Evolutionary conservation across 306 rosid species (phyloP), one percentile per base, ranked within the genome.

Genomic region (Castanea crenata): DNA sequence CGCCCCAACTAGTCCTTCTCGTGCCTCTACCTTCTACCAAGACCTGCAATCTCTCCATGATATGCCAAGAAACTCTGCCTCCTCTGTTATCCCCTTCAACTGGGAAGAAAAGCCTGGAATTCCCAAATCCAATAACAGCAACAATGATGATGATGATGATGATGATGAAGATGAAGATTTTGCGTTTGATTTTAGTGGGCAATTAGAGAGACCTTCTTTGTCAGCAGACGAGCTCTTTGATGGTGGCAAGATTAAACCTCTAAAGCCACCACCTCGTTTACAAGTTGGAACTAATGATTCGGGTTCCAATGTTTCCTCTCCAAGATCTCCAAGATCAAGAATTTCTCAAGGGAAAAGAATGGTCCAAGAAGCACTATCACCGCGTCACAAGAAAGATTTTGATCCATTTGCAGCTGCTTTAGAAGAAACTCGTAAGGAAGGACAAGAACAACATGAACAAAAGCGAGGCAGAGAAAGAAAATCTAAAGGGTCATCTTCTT

Each of bases 1-100:
- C 75, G 98, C 99, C 3, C 99, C 99, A 19, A 82, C 98, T 54
- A 93, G 98, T 71, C 98, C 99, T 54, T 73, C 86, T 9, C 90
- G 91, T 1, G 41, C 80, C 52, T 75, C 91, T 4, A 55, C 91
- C 16, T 86, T 88, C 81, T 81, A 69, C 78, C 55, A 52, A 19
- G 83, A 85, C 3, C 44, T 78, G 77, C 55, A 31, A 71, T 12
- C 59, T 64, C 23, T 49, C 69, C 71, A 23, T 29, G 35, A 51
- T 52, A 19, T 49, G 3, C 67, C 82, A 3, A 74, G 77, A 55
- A 64, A 41, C 38, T 72, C 84, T 0, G 79, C 84, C 15, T 85
- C 95, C 54, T 75, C 83, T 41, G 46, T 41, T 0, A 78, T 86
- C 52, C 94, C 93, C 14, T 88, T 90, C 72, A 75, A 83, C 61